Evolutionary conservation across 495 filamentous ascomycete species (phyloP).

Genomic region (Annulohypoxylon moriforme): DNA sequence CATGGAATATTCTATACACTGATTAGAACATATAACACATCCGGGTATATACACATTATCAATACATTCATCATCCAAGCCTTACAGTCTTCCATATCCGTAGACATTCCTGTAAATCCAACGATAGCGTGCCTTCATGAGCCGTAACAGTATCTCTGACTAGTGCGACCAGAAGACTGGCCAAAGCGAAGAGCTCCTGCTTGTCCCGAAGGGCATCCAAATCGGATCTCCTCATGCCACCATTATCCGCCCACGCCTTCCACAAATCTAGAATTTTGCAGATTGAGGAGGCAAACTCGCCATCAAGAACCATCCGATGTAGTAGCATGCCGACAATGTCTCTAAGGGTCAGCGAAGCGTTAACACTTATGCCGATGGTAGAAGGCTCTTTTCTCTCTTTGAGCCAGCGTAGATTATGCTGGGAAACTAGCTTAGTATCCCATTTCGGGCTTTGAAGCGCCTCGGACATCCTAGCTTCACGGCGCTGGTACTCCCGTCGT

Average conservation of each 20-base stretch:
- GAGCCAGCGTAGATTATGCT: conserved; percentile 62
- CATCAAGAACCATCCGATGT: conserved; percentile 66
- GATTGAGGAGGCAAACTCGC: conserved; percentile 55
- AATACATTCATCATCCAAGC: conserved; percentile 55
- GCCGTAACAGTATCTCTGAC: conserved; percentile 61
- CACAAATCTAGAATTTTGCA: conserved; percentile 65
- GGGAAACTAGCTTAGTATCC: conserved; percentile 62
- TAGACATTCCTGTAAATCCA: conserved; percentile 72
- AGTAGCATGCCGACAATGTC: conserved; percentile 63
- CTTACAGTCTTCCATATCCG: conserved; percentile 68
- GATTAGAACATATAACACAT: not conserved
- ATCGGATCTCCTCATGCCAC: conserved; percentile 67
- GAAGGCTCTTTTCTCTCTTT: conserved; percentile 39
- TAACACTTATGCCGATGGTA: conserved; percentile 5
- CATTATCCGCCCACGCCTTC: conserved; percentile 68
- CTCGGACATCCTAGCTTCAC: conserved; percentile 60
- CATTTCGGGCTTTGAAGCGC: conserved; percentile 68
- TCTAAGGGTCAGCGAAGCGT: conserved; percentile 43
- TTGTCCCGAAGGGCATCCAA: conserved; percentile 57
- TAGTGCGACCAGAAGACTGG: conserved; percentile 62
- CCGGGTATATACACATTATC: not conserved
- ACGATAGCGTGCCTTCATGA: conserved; percentile 63
- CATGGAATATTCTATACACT: not conserved
- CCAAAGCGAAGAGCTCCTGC: conserved; percentile 61
- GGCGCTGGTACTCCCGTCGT: conserved; percentile 53